Base-by-base conservation (phyloP, 1,284 basidiomycete genomes). In the Fistulinella cinereoalba region DNA sequence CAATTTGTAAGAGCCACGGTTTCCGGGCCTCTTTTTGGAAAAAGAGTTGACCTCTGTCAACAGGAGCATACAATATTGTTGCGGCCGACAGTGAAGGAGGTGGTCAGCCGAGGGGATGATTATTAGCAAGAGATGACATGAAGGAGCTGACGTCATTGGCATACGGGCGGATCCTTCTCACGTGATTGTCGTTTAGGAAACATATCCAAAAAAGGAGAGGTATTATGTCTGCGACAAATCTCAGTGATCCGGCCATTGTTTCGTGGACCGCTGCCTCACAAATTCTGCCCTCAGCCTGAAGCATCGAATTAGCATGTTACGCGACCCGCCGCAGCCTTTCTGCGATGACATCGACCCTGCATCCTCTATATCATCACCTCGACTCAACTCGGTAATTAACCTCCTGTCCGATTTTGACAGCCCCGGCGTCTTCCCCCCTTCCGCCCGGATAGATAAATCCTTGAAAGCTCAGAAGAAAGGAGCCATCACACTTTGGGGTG, bases 1-100 rank as follows among this genome's bases (percentile, higher is more conserved):
- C 94, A 97, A 77, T 96, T 88, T 67, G 91, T 92, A 59, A 58
- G 85, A 76, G 15, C 18, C n/a, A 38, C 9, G 34, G 23, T 11
- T 2, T 38, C 46, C 37, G 45, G 27, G 31, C 36, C 49, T 32
- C 15, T 27, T 15, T 31, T 27, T 18, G 12, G 7, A 16, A 3
- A 31, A 34, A 11, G 8, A 9, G 44, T 44, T 62, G 37, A 56
- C 37, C 29, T 37, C 1, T 34, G 19, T 38, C 21, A 41, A 55
- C 46, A 89, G 84, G 93, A 98, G 65, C 94, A 98, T 69, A 97
- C 94, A 15, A 93, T 97, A 54, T 68, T 97, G 28, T 74, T 97
- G 29, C 79, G 92, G 44, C 90, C 95, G 31, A 97, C 92, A 3
- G 85, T 86, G 59, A 97, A 97, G 65, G 97, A 99, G 70, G 84